These are phyloP conservation scores for Chaetomium strumarium DNA, from an alignment of 2,329 filamentous ascomycete genomes.

Conservation along the genomic window DNA sequence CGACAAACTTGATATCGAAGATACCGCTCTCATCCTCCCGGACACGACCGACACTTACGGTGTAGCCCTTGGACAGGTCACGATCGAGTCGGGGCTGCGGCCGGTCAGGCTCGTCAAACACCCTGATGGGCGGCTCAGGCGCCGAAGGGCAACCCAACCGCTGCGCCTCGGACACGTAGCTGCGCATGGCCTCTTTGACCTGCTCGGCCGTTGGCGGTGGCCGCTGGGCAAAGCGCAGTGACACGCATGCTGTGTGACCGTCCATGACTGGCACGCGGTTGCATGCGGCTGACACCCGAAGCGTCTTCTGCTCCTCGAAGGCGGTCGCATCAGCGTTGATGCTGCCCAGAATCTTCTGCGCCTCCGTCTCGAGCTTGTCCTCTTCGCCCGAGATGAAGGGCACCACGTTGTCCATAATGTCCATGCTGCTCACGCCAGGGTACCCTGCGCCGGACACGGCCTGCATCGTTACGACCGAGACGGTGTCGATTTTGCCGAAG, in stretches of 20 bases:
- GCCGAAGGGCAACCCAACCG: constrained; percentile 81
- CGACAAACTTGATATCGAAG: constrained; percentile 93
- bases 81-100: constrained; percentile 89
- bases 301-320: constrained; percentile 66
- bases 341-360: constrained; percentile 83
- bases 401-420: constrained; percentile 92
- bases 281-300: constrained; percentile 80
- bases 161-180: constrained; percentile 78
- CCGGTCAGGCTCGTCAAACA: constrained; percentile 84
- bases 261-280: constrained; percentile 94
- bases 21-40: constrained; percentile 81
- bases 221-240: constrained; percentile 70
- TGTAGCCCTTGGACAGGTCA: constrained; percentile 78
- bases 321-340: constrained; percentile 66
- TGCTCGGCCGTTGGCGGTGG: constrained; percentile 69
- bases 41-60: constrained; percentile 83
- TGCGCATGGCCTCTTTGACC: constrained; percentile 71
- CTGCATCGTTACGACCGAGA: constrained; percentile 85
- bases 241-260: constrained; percentile 93
- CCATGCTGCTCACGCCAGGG: constrained; percentile 86
- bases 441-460: constrained; percentile 91
- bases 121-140: constrained; percentile 71
- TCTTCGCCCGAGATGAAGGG: constrained; percentile 92
- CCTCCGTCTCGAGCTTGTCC: constrained; percentile 92
- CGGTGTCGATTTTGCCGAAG: constrained; percentile 74